Base-by-base conservation (phyloP, 2,329 filamentous ascomycete species). In the Aspergillus quadricinctus region DNA sequence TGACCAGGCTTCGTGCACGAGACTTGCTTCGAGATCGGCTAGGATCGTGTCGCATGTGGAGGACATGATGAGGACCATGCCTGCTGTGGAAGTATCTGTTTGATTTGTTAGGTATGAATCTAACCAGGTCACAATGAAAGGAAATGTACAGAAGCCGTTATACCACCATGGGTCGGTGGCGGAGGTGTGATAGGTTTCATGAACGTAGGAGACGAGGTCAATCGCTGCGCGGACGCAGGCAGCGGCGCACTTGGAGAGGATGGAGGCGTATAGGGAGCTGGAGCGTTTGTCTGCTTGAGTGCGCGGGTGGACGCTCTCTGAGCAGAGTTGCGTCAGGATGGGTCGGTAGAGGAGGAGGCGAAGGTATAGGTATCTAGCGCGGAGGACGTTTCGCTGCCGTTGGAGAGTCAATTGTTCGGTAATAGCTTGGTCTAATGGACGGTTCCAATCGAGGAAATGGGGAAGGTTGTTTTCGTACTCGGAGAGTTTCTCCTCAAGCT, bases 131-230 rank as follows among this genome's bases (percentile, higher is more conserved):
- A 10, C 10, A 29, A 8, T 52, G 46, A 3, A 64, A 9, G 29
- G 4, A 31, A 31, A 10, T 71, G 40, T 64, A 74, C 73, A 76
- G 17, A 75, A 72, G 9, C 69, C 70, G 54, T 75, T 75, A 56
- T 74, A 75, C 73, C 73, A 75, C 73, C 71, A 74, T 3, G 67
- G 62, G 23, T 69, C 70, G 3, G 67, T 66, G 1, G 61, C 41
- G 1, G 66, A 57, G 1, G 66, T 67, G 41, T 54, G 51, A 40
- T 70, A 68, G 3, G 66, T 73, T 11, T 66, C 56, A 31, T 71
- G 56, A 1, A 75, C 59, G 5, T 71, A 61, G 1, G 61, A 58
- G 2, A 74, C 62, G 2, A 76, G 63, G 9, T 70, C 62, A 3
- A 69, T 63, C 0, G 72, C 69, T 2, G 69, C 60, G 2, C 55